These are phyloP conservation scores for Graphiopsis chlorocephala DNA, from an alignment of 2,329 filamentous ascomycete species.

Conservation along the genomic window DNA sequence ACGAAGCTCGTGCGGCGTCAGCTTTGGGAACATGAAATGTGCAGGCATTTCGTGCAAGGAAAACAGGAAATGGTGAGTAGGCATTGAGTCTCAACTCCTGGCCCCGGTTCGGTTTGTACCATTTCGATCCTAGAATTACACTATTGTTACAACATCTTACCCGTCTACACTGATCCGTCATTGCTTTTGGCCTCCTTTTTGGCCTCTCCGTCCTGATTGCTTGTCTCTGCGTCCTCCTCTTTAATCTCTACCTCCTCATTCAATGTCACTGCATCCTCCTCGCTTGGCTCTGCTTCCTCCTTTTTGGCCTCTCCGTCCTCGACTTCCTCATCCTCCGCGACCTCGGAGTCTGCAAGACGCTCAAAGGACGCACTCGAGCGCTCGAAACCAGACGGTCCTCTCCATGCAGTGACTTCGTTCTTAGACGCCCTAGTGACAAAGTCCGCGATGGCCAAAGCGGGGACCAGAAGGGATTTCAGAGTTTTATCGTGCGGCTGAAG, in stretches of 20 bases:
- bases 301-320: background rate
- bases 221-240: too few species aligned
- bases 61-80: background rate
- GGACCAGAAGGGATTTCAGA: background rate
- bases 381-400: background rate
- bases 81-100: background rate
- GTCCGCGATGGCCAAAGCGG: constrained; percentile 1
- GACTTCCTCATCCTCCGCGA: background rate
- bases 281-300: background rate
- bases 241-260: too few species aligned
- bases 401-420: constrained; percentile 1
- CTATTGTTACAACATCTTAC: background rate
- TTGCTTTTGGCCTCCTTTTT: background rate
- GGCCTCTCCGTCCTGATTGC: too few species aligned
- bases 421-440: background rate
- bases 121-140: background rate
- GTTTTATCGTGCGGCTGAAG: background rate
- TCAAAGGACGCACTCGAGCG: background rate
- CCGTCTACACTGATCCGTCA: background rate
- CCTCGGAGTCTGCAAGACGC: background rate
- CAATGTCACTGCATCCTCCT: background rate
- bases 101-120: background rate
- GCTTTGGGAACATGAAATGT: background rate
- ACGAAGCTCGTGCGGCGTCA: too few species aligned
- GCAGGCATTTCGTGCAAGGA: background rate